Evolutionary conservation across 1,139 yeast species (phyloP).

Genomic region (Saccharomyces hybrid): DNA sequence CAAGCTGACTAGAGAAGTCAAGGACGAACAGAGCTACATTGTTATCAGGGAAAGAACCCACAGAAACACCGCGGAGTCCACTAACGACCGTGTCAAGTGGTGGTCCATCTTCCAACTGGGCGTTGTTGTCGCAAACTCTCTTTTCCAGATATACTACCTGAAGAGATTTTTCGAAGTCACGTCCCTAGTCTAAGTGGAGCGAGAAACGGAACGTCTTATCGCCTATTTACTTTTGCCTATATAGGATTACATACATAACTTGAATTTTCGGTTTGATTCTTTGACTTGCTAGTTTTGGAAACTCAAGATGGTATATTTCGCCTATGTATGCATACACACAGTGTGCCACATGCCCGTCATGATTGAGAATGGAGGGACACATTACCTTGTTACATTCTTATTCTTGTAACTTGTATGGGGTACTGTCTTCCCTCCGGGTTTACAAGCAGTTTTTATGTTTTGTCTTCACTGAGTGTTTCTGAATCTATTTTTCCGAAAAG

Average conservation of each 20-base stretch:
- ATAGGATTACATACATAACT: not conserved
- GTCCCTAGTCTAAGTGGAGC: conserved; percentile 53
- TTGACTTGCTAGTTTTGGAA: too few relatives aligned
- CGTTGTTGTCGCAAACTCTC: conserved; percentile 76
- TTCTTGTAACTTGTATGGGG: too few relatives aligned
- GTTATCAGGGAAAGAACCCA: conserved; percentile 95
- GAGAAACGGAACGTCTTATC: not conserved
- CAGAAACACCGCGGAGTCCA: conserved; percentile 96
- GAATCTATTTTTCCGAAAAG: too few relatives aligned
- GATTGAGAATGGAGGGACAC: too few relatives aligned
- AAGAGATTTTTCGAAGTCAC: conserved; percentile 94
- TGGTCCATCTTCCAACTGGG: conserved; percentile 90
- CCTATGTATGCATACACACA: not conserved
- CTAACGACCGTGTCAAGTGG: conserved; percentile 95
- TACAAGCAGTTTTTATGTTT: too few relatives aligned
- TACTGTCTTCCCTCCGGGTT: too few relatives aligned
- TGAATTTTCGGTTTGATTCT: not conserved
- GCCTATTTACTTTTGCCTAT: not conserved
- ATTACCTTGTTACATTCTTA: too few relatives aligned
- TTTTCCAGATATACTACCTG: conserved; percentile 90
- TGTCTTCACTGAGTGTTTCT: too few relatives aligned
- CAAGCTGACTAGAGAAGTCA: conserved; percentile 75
- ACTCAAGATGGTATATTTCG: not conserved
- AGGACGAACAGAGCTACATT: conserved; percentile 86
- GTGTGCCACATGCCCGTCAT: too few relatives aligned